A percentile compares a stretch with the other conserved stretches of the same genome.
Evolutionary conservation across 2,329 filamentous ascomycete species (phyloP).

Genomic region (Ceratocystis alfenasii): DNA sequence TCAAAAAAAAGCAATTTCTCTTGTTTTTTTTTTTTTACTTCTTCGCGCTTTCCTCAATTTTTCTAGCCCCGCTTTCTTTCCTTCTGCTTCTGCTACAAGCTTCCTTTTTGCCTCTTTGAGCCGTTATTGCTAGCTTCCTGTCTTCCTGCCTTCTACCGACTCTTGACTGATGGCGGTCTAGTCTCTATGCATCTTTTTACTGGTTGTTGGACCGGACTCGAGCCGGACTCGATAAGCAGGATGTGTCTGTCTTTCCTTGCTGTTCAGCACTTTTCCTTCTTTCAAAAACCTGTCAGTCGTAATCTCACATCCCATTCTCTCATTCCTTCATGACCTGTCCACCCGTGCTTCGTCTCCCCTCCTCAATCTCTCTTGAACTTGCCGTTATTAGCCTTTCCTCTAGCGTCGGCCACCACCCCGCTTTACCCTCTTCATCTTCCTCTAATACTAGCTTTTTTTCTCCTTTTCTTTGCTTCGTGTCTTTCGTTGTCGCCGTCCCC

Average conservation of each 20-base stretch:
- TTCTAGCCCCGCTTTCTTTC: background rate
- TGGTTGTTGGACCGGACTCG: background rate
- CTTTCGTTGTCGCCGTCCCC: background rate
- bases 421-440: background rate
- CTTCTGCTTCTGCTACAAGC: background rate
- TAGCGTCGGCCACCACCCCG: slow-evolving; percentile 1
- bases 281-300: background rate
- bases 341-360: no score
- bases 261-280: background rate
- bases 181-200: background rate
- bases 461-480: background rate
- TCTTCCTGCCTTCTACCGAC: background rate
- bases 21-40: background rate
- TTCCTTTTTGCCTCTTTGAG: background rate
- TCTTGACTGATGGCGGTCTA: background rate
- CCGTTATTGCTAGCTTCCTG: background rate
- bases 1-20: background rate
- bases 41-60: background rate
- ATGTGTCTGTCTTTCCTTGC: background rate
- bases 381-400: background rate
- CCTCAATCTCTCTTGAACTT: background rate
- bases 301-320: background rate
- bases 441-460: background rate
- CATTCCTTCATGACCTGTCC: background rate
- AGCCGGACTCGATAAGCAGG: background rate